These are phyloP conservation scores for Peniophora sp. DNA, from an alignment of 1,284 basidiomycete species.

Conservation along the genomic window DNA sequence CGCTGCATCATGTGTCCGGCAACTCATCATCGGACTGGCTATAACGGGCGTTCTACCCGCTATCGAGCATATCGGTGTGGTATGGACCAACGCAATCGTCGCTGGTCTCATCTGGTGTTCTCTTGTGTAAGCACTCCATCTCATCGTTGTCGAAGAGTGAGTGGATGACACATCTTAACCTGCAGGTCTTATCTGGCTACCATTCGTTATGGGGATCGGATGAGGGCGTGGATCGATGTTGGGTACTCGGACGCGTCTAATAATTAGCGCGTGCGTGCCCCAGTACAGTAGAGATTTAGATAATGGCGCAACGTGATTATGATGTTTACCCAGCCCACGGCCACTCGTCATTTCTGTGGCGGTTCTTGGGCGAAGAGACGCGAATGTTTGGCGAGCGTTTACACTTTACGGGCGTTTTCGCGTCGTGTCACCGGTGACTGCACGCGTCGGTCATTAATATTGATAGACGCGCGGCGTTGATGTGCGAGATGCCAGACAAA, in stretches of 20 bases:
- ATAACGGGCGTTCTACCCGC: slow-evolving; percentile 40
- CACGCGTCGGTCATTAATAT: no score
- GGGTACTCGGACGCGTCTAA: slow-evolving; percentile 25
- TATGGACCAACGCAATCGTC: slow-evolving; percentile 40
- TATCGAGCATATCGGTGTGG: slow-evolving; percentile 45
- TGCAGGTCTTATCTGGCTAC: slow-evolving; percentile 32
- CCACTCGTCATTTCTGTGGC: no score
- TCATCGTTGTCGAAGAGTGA: slow-evolving; percentile 1
- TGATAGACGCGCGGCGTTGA: no score
- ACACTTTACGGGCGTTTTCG: no score
- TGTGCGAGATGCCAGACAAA: no score
- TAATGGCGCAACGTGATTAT: no score
- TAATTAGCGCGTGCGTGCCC: slow-evolving; percentile 9
- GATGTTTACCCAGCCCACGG: no score
- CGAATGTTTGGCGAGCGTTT: no score
- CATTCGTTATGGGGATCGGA: slow-evolving; percentile 34
- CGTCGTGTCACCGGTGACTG: no score
- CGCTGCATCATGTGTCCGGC: slow-evolving; percentile 25
- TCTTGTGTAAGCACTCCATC: slow-evolving; percentile 32
- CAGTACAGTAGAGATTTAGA: no score
- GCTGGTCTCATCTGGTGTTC: slow-evolving; percentile 34
- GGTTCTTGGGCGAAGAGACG: not conserved
- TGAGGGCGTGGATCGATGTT: slow-evolving; percentile 39
- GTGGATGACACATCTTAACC: not conserved
- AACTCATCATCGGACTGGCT: slow-evolving; percentile 27